A percentile compares a stretch with the other conserved stretches of the same genome.
phyloP scores from a whole-genome alignment of 805 yeast genomes.

The Candida nemodendra region DNA sequence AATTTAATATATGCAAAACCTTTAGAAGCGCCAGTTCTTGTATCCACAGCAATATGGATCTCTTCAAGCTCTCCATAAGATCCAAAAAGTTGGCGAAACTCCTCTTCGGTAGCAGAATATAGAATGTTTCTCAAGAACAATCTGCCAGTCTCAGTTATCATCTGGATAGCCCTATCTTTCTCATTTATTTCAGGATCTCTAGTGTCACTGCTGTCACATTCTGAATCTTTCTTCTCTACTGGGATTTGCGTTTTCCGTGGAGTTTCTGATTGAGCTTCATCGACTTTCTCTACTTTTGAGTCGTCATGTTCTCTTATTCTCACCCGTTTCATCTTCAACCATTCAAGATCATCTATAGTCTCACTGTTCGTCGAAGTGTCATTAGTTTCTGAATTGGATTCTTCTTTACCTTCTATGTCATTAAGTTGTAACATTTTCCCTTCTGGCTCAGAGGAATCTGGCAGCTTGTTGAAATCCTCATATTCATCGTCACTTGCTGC shows the following conservation, averaged over 20 bases:
- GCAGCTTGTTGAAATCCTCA: slow-evolving; percentile 41
- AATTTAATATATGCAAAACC: slow-evolving; percentile 89
- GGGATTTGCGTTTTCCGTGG: neutral
- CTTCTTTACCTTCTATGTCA: too few species aligned
- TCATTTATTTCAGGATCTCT: slow-evolving; percentile 31
- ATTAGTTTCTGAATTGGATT: slow-evolving; percentile 14
- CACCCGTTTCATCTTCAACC: slow-evolving; percentile 76
- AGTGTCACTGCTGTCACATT: slow-evolving; percentile 6
- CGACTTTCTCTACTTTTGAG: slow-evolving; percentile 10
- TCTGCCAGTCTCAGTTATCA: slow-evolving; percentile 70
- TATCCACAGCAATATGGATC: slow-evolving; percentile 89
- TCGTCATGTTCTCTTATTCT: slow-evolving; percentile 58
- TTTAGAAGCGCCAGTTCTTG: slow-evolving; percentile 85
- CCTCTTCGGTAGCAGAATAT: slow-evolving; percentile 77
- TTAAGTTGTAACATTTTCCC: slow-evolving; percentile 53
- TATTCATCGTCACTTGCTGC: slow-evolving; percentile 53
- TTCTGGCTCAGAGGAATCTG: slow-evolving; percentile 45
- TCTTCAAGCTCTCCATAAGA: slow-evolving; percentile 76
- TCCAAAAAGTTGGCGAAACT: slow-evolving; percentile 63
- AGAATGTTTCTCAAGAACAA: slow-evolving; percentile 84
- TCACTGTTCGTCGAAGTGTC: slow-evolving; percentile 16
- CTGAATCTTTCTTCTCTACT: slow-evolving; percentile 13
- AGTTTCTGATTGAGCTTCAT: slow-evolving; percentile 2
- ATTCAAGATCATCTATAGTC: slow-evolving; percentile 72
- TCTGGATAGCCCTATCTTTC: slow-evolving; percentile 48